phyloP scores from a whole-genome alignment of 2,329 filamentous ascomycete species.

The Fusarium domesticum region DNA sequence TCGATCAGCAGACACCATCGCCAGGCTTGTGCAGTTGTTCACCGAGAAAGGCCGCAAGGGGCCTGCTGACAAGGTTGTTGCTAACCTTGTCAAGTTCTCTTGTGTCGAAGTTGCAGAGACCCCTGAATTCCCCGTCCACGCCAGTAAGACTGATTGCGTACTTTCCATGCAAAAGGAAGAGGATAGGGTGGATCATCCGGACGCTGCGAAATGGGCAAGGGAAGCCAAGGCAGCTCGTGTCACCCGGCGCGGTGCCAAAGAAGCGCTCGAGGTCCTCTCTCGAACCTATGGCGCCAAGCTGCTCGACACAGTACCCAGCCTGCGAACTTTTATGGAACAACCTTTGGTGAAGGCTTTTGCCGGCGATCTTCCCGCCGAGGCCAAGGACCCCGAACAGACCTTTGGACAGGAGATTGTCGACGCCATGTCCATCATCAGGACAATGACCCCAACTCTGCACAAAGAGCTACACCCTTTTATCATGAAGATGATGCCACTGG shows the following conservation, averaged over 20 bases:
- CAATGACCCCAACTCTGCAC: constrained; percentile 87
- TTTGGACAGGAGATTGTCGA: constrained; percentile 93
- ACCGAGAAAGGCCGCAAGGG: constrained; percentile 74
- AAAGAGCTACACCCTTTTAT: constrained; percentile 73
- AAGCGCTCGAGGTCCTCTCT: constrained; percentile 85
- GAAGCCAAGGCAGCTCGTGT: constrained; percentile 88
- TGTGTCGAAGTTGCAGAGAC: constrained; percentile 98
- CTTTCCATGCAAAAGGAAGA: constrained; percentile 96
- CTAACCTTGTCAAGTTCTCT: constrained; percentile 94
- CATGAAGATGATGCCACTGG: constrained; percentile 75
- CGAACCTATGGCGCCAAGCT: constrained; percentile 73
- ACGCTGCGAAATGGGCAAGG: constrained; percentile 83
- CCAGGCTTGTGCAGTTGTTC: constrained; percentile 80
- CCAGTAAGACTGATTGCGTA: constrained; percentile 72
- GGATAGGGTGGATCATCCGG: constrained; percentile 86
- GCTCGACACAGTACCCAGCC: constrained; percentile 78
- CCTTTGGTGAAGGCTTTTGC: constrained; percentile 74
- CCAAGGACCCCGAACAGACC: constrained; percentile 68
- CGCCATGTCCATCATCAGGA: constrained; percentile 86
- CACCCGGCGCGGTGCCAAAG: constrained; percentile 88
- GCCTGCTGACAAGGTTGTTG: constrained; percentile 92
- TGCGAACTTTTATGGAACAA: constrained; percentile 76
- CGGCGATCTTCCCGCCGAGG: constrained; percentile 66
- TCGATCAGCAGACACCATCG: constrained; percentile 81
- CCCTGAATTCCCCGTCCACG: constrained; percentile 87